Conservation (phyloP, 2,329 filamentous ascomycete genomes). For the Xylariaceae sp. region DNA sequence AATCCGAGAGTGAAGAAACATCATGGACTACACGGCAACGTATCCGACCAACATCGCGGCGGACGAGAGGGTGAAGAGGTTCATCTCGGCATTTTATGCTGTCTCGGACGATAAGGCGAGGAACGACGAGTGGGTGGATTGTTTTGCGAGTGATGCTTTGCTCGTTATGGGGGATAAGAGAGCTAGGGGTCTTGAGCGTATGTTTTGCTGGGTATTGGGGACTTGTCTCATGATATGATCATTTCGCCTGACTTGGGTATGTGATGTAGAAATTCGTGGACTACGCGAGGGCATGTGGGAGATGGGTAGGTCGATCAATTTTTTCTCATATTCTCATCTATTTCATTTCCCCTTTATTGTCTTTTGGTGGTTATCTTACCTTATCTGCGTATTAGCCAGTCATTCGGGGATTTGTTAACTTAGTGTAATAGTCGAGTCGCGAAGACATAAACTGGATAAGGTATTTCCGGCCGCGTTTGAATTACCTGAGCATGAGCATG, state of each 20-base stretch:
- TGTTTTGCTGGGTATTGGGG: constrained; percentile 7
- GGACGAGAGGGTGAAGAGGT: constrained; percentile 39
- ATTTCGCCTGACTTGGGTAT: not conserved
- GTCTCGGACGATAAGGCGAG: constrained; percentile 51
- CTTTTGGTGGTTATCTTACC: not conserved
- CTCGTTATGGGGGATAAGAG: constrained; percentile 51
- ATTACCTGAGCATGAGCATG: not conserved
- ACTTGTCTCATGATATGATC: not conserved
- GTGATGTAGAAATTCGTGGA: constrained; percentile 47
- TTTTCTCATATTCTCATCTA: not conserved
- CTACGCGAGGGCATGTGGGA: constrained; percentile 48
- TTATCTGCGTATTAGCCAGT: not conserved
- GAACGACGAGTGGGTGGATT: constrained; percentile 52
- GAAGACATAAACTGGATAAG: constrained; percentile 51
- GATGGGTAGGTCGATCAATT: constrained; percentile 6
- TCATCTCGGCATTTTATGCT: constrained; percentile 53
- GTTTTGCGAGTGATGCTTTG: constrained; percentile 50
- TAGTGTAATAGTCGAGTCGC: constrained; percentile 43
- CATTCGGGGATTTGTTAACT: no score
- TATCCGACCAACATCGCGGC: constrained; percentile 37
- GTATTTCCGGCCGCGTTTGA: constrained; percentile 51
- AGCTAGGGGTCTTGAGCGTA: constrained; percentile 47
- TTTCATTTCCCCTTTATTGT: not conserved
- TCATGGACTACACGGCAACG: constrained; percentile 34
- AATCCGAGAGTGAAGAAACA: no score